phyloP scores from a whole-genome alignment of 73 alveolate species.

The Tetrahymena malaccensis region DNA sequence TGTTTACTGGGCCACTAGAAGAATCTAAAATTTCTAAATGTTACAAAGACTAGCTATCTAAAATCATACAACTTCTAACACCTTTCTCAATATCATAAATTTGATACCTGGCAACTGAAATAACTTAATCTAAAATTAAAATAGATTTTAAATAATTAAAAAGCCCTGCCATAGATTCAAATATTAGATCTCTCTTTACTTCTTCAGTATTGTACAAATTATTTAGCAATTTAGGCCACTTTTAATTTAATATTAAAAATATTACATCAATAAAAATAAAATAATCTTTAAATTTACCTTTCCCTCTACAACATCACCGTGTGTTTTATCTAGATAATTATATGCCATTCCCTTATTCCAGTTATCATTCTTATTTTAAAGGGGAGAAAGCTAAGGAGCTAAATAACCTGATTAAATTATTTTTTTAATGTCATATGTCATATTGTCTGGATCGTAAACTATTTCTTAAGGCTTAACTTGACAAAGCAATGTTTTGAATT shows the following conservation, averaged over 20 bases:
- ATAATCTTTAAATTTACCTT: neutral
- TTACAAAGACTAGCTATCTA: slow-evolving; percentile 26
- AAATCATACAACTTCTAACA: slow-evolving; percentile 6
- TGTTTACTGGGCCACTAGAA: neutral
- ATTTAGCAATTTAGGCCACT: neutral
- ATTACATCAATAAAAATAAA: neutral
- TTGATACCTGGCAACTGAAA: slow-evolving; percentile 27
- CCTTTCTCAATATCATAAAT: slow-evolving; percentile 18
- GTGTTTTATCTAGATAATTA: neutral
- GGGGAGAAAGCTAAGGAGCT: neutral
- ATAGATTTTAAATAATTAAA: slow-evolving; percentile 16
- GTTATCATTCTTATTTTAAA: neutral
- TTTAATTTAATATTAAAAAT: neutral
- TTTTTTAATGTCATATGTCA: neutral
- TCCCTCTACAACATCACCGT: slow-evolving; percentile 3
- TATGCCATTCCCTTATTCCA: slow-evolving; percentile 33
- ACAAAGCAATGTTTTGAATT: slow-evolving; percentile 16
- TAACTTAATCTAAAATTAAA: slow-evolving; percentile 11
- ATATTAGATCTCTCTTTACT: neutral
- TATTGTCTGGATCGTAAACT: slow-evolving; percentile 6
- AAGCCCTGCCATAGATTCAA: slow-evolving; percentile 21
- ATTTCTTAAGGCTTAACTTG: slow-evolving; percentile 29
- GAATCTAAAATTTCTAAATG: slow-evolving; percentile 17
- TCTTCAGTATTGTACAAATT: neutral
- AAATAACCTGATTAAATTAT: neutral